phyloP scores from a whole-genome alignment of 371 early-diverging fungal species.

The Mucor ambiguus region DNA sequence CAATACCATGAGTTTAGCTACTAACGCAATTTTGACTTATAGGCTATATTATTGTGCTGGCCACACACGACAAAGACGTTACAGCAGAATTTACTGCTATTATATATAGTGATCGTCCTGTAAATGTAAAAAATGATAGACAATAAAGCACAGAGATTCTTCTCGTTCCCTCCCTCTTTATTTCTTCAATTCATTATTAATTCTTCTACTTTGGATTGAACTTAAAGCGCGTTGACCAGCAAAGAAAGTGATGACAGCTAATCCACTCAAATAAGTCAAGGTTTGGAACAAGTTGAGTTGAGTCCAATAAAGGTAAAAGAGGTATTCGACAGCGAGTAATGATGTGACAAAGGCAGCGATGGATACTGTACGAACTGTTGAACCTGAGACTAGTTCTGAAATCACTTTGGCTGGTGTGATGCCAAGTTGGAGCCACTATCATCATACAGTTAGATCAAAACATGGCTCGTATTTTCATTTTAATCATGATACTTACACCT shows the following conservation, averaged over 20 bases:
- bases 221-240: slow-evolving; percentile 65
- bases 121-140: slow-evolving; percentile 52
- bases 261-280: slow-evolving; percentile 59
- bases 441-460: not conserved
- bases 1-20: not conserved
- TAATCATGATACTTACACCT: slow-evolving; percentile 50
- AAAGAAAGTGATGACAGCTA: slow-evolving; percentile 56
- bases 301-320: slow-evolving; percentile 75
- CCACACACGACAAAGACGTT: slow-evolving; percentile 60
- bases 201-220: slow-evolving; percentile 45
- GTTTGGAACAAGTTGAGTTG: slow-evolving; percentile 72
- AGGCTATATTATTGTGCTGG: slow-evolving; percentile 66
- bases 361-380: slow-evolving; percentile 37
- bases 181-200: slow-evolving; percentile 9
- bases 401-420: slow-evolving; percentile 49
- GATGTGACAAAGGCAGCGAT: slow-evolving; percentile 61
- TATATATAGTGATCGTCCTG: slow-evolving; percentile 63
- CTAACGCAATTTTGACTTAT: not conserved
- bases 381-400: slow-evolving; percentile 27
- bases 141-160: slow-evolving; percentile 5
- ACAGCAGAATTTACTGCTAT: slow-evolving; percentile 57
- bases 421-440: slow-evolving; percentile 60
- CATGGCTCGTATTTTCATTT: not conserved
- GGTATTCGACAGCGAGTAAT: slow-evolving; percentile 56
- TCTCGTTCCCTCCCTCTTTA: slow-evolving; percentile 9